Evolutionary conservation across 2,329 filamentous ascomycete species (phyloP), one percentile per base, ranked within the genome.

Genomic region (Bipolaris zeicola): DNA sequence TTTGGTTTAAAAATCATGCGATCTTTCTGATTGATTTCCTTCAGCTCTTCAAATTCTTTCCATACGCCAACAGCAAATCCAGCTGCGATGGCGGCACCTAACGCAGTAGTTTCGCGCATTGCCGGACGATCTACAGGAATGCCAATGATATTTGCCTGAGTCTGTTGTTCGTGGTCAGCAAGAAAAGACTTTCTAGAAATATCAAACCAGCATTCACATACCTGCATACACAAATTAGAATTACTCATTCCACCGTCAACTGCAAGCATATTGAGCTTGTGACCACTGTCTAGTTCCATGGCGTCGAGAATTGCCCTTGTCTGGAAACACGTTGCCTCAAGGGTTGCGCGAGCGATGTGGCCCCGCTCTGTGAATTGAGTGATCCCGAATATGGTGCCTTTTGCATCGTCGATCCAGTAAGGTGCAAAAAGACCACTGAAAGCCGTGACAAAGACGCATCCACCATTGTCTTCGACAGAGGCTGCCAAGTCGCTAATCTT

Each of bases 381-480:
- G 62, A 96, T 88, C 45, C 91, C 91, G 68, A 94, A 93, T 41
- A 76, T 86, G 5, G 92, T 96, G 57, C 92, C 92, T 74, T 92
- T 89, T 18, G 92, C 92, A 77, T 96, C 91, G 72, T 96, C 92
- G 60, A 96, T 94, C 92, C 92, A 96, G 77, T 96, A 96, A 0
- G 92, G 92, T 1, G 92, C 92, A 73, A 96, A 96, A 2, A 96
- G 83, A 51, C 92, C 92, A 75, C 89, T 92, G 74, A 96, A 96
- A 1, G 92, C 92, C 2, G 92, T 96, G 58, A 96, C 92, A 68
- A 96, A 82, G 16, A 93, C 86, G 52, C 92, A 89, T 6, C 92
- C 92, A 52, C 92, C 92, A 59, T 89, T 96, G 74, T 96, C 89
- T 37, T 83, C 76, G 6, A 90, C 87, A 1, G 82, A 85, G 41